Conservation (phyloP, 495 filamentous ascomycete species). For the Stereocaulon alpinum region DNA sequence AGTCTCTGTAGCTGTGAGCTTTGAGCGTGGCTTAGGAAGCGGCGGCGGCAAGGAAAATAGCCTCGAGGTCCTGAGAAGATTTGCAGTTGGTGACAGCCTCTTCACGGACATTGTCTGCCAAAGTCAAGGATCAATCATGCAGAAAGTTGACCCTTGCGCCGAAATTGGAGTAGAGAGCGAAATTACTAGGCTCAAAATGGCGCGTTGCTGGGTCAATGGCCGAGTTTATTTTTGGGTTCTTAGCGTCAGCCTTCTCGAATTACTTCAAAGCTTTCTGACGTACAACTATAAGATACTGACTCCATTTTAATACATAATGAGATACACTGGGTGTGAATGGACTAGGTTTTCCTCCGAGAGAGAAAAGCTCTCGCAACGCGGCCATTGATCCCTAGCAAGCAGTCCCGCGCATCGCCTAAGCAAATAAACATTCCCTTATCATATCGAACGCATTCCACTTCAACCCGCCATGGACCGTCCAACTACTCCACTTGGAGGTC, state of each 20-base stretch:
- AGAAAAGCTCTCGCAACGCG: neutral
- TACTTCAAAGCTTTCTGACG: neutral
- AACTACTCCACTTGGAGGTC: constrained; percentile 23
- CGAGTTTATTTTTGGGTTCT: no score
- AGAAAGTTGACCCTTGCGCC: neutral
- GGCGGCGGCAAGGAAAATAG: constrained; percentile 54
- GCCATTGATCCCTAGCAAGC: neutral
- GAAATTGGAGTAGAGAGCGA: neutral
- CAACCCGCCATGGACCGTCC: constrained; percentile 24
- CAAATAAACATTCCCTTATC: neutral
- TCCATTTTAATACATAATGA: neutral
- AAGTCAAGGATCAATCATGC: neutral
- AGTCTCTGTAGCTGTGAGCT: constrained; percentile 33
- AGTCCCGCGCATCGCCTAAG: neutral
- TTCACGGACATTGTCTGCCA: constrained; percentile 35
- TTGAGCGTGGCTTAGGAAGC: constrained; percentile 35
- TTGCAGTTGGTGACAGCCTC: constrained; percentile 50
- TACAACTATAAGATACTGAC: neutral
- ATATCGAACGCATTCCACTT: neutral
- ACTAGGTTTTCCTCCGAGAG: neutral
- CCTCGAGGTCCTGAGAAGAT: constrained; percentile 52
- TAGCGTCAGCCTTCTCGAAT: neutral
- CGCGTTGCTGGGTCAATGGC: constrained; percentile 5
- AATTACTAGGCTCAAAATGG: neutral
- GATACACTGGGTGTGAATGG: no score